A percentile compares a stretch with the other conserved stretches of the same genome.
Conservation (phyloP, 2,329 filamentous ascomycete genomes). For the Nemania diffusa region DNA sequence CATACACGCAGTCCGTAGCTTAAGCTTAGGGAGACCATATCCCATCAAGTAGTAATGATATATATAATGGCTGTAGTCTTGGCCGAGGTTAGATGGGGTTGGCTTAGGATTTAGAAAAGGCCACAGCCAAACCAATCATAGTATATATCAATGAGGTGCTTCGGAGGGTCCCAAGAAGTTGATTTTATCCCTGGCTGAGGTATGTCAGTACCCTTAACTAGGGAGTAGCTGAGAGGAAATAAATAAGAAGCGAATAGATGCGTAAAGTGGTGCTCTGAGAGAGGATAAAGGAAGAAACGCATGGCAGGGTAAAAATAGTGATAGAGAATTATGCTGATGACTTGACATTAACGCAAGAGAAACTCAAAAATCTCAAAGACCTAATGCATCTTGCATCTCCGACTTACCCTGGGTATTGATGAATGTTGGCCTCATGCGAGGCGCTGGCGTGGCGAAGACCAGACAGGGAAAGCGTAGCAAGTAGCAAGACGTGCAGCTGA, state of each 20-base stretch:
- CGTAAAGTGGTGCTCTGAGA: too few species aligned
- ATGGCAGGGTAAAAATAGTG: too few species aligned
- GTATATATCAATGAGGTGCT: background rate
- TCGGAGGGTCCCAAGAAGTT: background rate
- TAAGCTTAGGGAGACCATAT: background rate
- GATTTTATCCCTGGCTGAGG: background rate
- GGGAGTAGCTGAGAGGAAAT: too few species aligned
- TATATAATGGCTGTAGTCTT: too few species aligned
- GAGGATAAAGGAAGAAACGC: too few species aligned
- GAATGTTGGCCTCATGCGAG: background rate
- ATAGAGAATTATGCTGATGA: background rate
- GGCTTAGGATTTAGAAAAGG: background rate
- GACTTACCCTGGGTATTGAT: conserved; percentile 10
- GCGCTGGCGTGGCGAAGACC: background rate
- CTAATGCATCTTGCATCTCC: background rate
- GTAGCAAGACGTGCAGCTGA: background rate
- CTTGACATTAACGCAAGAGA: background rate
- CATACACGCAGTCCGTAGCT: background rate
- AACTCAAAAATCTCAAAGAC: background rate
- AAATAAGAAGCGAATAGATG: too few species aligned
- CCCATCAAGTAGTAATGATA: background rate
- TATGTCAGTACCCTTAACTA: conserved; percentile 11
- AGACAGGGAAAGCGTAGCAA: background rate
- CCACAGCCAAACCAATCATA: background rate
- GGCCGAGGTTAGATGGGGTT: background rate